A percentile compares a stretch with the other conserved stretches of the same genome.
Evolutionary conservation across 2,329 filamentous ascomycete genomes (phyloP).

Genomic region (Lanzia echinophila): DNA sequence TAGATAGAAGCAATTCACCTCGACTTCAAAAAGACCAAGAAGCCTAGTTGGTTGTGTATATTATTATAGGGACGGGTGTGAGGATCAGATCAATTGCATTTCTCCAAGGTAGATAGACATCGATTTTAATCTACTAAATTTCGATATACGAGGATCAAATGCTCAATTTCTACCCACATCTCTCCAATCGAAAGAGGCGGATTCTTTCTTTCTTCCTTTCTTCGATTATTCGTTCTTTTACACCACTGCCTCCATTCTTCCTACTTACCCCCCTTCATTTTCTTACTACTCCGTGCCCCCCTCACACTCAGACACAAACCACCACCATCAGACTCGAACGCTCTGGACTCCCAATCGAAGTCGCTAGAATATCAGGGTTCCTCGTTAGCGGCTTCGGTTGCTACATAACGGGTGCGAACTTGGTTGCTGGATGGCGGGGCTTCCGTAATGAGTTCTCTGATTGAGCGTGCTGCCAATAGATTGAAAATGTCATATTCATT

Average conservation of each 20-base stretch:
- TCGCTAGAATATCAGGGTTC: constrained; percentile 55
- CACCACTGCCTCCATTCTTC: too few species aligned
- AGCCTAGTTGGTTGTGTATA: not conserved
- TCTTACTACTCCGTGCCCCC: too few species aligned
- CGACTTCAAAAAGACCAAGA: too few species aligned
- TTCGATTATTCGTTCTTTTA: too few species aligned
- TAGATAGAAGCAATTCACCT: too few species aligned
- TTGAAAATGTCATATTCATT: too few species aligned
- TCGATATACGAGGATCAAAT: constrained; percentile 44
- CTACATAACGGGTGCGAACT: constrained; percentile 55
- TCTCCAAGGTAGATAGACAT: constrained; percentile 31
- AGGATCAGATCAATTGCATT: constrained; percentile 52
- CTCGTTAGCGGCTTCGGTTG: constrained; percentile 55
- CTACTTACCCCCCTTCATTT: too few species aligned
- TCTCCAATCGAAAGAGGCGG: constrained; percentile 41
- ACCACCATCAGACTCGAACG: constrained; percentile 50
- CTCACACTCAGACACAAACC: constrained; percentile 35
- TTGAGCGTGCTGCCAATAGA: too few species aligned
- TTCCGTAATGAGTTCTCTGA: not conserved
- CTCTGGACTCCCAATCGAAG: constrained; percentile 49
- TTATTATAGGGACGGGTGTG: constrained; percentile 41
- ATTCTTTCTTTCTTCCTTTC: constrained; percentile 20
- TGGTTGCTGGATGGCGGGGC: constrained; percentile 51
- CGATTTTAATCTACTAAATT: constrained; percentile 27
- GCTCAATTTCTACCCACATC: constrained; percentile 45